These are phyloP conservation scores for Aspergillus tanneri DNA, from an alignment of 2,329 filamentous ascomycete genomes.

Conservation along the genomic window DNA sequence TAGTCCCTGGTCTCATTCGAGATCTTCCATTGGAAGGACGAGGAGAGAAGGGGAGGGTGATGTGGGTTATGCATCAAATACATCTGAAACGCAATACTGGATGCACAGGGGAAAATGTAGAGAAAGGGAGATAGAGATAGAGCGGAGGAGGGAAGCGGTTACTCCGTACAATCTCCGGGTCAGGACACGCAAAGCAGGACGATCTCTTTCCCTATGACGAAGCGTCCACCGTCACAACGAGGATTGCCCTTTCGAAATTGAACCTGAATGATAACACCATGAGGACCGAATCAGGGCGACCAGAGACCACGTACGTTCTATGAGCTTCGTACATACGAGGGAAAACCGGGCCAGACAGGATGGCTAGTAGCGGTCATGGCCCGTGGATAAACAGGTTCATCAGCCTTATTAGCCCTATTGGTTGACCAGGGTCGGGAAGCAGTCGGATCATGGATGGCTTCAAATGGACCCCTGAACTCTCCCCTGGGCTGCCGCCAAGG, in stretches of 20 bases:
- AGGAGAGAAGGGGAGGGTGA: not conserved
- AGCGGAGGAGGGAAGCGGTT: no score
- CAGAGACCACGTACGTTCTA: no score
- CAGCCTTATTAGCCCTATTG: constrained; percentile 1
- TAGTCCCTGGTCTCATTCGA: not conserved
- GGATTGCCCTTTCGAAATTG: no score
- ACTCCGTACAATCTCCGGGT: no score
- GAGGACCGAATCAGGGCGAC: not conserved
- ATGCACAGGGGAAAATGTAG: no score
- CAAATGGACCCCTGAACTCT: constrained; percentile 1
- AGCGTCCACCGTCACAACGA: no score
- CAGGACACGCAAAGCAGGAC: no score
- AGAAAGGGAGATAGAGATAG: no score
- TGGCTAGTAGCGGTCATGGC: not conserved
- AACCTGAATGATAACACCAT: constrained; percentile 2
- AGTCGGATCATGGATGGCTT: constrained; percentile 1
- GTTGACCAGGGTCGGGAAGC: no score
- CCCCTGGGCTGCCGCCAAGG: not conserved
- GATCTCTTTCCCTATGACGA: no score
- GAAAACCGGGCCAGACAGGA: not conserved
- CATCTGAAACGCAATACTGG: no score
- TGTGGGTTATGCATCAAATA: no score
- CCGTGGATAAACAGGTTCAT: not conserved
- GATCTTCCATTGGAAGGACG: not conserved
- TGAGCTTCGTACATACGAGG: not conserved